These are phyloP conservation scores for Aureobasidium lini DNA, from an alignment of 2,329 filamentous ascomycete genomes.

Conservation along the genomic window DNA sequence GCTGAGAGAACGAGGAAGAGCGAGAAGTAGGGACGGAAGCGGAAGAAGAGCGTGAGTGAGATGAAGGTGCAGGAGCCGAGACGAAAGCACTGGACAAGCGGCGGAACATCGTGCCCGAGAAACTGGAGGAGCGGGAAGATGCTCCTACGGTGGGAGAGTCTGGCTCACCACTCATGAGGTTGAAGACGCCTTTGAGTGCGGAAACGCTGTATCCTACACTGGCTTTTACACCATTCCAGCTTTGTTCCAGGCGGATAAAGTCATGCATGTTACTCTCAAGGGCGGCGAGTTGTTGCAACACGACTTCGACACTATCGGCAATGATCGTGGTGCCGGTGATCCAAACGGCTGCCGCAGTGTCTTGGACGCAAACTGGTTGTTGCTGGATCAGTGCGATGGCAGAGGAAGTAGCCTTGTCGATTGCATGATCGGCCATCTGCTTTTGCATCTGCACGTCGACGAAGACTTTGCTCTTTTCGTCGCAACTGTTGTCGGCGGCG, in stretches of 20 bases:
- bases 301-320: conserved; percentile 37
- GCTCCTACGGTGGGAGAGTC: conserved; percentile 15
- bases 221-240: conserved; percentile 36
- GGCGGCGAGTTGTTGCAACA: conserved; percentile 32
- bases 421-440: conserved; percentile 38
- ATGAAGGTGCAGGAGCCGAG: conserved; percentile 8
- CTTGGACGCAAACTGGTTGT: conserved; percentile 33
- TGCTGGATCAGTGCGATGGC: conserved; percentile 37
- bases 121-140: conserved; percentile 23
- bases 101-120: conserved; percentile 24
- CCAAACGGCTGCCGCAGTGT: conserved; percentile 37
- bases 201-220: conserved; percentile 34
- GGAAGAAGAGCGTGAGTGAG: conserved; percentile 20
- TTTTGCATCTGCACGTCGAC: conserved; percentile 39
- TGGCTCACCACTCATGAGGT: conserved; percentile 29
- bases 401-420: conserved; percentile 40
- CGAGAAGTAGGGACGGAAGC: not conserved
- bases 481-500: conserved; percentile 22
- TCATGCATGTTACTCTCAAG: conserved; percentile 36
- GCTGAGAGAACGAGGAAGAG: not conserved
- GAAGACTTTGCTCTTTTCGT: conserved; percentile 28
- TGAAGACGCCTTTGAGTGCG: conserved; percentile 39
- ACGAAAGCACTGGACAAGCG: conserved; percentile 28
- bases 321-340: conserved; percentile 39
- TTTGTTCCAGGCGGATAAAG: conserved; percentile 40